A percentile compares a stretch with the other conserved stretches of the same genome.
Conservation (phyloP, 1,139 yeast genomes). For the Yamadazyma oceani region DNA sequence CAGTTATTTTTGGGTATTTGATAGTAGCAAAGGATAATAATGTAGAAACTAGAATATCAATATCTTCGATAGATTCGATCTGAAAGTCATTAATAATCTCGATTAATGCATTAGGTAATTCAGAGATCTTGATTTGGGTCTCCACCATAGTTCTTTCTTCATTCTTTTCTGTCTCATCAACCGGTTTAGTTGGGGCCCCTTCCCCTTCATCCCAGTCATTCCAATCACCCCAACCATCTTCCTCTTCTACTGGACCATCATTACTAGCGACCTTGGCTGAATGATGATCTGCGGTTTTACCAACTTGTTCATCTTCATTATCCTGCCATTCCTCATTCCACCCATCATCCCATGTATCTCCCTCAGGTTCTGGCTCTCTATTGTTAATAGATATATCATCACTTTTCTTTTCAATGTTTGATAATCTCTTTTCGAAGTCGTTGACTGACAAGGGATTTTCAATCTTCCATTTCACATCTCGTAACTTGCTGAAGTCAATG, state of each 20-base stretch:
- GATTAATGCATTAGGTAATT: constrained; percentile 21
- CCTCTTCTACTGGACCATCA: constrained; percentile 12
- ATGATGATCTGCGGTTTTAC: not conserved
- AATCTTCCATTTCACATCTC: constrained; percentile 16
- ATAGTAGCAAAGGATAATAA: constrained; percentile 33
- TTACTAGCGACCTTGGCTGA: constrained; percentile 3
- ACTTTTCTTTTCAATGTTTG: constrained; percentile 16
- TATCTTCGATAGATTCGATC: constrained; percentile 13
- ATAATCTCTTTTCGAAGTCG: constrained; percentile 13
- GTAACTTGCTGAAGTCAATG: constrained; percentile 11
- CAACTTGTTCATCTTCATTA: constrained; percentile 5
- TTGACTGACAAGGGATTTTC: constrained; percentile 10
- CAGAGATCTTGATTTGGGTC: constrained; percentile 18
- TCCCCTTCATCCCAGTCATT: constrained; percentile 19
- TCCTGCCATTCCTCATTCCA: constrained; percentile 29
- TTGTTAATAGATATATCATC: constrained; percentile 15
- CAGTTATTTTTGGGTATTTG: constrained; percentile 31
- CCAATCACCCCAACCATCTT: constrained; percentile 22
- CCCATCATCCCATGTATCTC: constrained; percentile 20
- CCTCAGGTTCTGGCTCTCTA: constrained; percentile 12
- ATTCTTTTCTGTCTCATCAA: constrained; percentile 1
- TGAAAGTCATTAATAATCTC: constrained; percentile 24
- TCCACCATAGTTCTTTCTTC: constrained; percentile 1
- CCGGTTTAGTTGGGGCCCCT: not conserved
- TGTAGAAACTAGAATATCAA: constrained; percentile 19